Percentiles rank a stretch among this genome's conserved stretches.
Evolutionary conservation across 2,329 filamentous ascomycete genomes (phyloP).

Genomic region (Sporothrix brasiliensis): DNA sequence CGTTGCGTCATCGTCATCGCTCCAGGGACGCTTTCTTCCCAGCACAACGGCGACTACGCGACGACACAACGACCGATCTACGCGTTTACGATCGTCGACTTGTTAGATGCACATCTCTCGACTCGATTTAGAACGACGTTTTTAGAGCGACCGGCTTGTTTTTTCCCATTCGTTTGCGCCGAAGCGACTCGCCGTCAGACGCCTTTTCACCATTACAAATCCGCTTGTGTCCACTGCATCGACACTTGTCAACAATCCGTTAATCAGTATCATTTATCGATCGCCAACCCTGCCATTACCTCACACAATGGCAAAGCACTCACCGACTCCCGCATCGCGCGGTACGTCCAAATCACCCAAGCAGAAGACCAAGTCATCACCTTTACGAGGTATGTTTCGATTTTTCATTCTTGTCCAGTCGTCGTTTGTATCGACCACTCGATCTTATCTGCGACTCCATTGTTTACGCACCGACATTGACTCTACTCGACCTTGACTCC

Average conservation of each 20-base stretch:
- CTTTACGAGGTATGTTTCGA: slow-evolving; percentile 49
- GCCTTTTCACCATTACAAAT: slow-evolving; percentile 13
- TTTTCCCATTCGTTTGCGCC: not conserved
- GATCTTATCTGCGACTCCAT: not conserved
- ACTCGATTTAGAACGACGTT: not conserved
- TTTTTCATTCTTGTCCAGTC: slow-evolving; percentile 26
- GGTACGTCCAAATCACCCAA: slow-evolving; percentile 55
- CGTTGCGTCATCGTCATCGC: slow-evolving; percentile 26
- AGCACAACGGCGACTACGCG: not conserved
- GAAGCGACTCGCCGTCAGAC: slow-evolving; percentile 24
- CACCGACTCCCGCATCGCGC: slow-evolving; percentile 45
- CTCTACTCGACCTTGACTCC: not conserved
- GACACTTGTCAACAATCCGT: not conserved
- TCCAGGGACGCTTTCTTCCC: not conserved
- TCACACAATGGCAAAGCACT: slow-evolving; percentile 53
- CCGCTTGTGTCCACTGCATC: slow-evolving; percentile 2
- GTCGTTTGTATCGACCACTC: not conserved
- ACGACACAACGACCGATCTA: not conserved
- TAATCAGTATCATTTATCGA: not conserved
- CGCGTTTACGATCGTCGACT: slow-evolving; percentile 1
- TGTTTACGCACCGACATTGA: not conserved
- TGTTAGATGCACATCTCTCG: not conserved
- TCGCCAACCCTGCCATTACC: not conserved
- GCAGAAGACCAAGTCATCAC: slow-evolving; percentile 47
- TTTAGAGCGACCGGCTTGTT: not conserved